Conservation (phyloP, 106 monocot species). For the Chionographis japonica region DNA sequence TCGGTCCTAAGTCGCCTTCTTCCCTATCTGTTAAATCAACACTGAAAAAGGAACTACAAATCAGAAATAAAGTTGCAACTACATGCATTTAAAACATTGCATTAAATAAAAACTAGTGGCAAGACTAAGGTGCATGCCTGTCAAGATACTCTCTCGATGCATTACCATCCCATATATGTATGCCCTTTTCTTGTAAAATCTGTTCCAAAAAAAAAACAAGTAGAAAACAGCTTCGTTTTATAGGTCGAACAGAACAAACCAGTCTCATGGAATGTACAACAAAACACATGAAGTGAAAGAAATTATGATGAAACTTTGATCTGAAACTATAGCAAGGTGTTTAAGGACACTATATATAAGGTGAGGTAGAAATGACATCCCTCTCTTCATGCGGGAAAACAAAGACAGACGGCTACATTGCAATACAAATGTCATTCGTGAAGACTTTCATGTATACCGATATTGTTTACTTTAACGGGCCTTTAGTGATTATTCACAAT, state of each 20-base stretch:
- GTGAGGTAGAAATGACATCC: too few species aligned
- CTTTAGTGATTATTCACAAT: too few species aligned
- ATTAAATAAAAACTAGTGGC: neutral
- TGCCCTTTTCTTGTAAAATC: conserved; percentile 81
- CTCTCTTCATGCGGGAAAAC: too few species aligned
- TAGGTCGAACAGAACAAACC: neutral
- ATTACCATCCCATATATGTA: conserved; percentile 98
- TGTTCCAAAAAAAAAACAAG: conserved; percentile 20
- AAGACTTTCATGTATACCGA: too few species aligned
- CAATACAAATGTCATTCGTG: too few species aligned
- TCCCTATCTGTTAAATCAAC: conserved; percentile 68
- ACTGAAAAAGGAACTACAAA: conserved; percentile 28
- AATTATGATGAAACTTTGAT: too few species aligned
- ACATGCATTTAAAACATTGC: neutral
- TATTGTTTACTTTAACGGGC: too few species aligned
- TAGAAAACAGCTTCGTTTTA: neutral
- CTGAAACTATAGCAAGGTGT: too few species aligned
- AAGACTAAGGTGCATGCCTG: conserved; percentile 30
- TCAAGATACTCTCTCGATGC: conserved; percentile 96
- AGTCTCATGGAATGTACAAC: too few species aligned
- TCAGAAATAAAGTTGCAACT: neutral
- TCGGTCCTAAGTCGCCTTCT: conserved; percentile 90
- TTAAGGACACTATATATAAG: too few species aligned
- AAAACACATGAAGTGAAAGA: neutral
- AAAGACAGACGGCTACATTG: too few species aligned